Conservation (phyloP, 345 rosid genomes). For the Hibiscus trionum region DNA sequence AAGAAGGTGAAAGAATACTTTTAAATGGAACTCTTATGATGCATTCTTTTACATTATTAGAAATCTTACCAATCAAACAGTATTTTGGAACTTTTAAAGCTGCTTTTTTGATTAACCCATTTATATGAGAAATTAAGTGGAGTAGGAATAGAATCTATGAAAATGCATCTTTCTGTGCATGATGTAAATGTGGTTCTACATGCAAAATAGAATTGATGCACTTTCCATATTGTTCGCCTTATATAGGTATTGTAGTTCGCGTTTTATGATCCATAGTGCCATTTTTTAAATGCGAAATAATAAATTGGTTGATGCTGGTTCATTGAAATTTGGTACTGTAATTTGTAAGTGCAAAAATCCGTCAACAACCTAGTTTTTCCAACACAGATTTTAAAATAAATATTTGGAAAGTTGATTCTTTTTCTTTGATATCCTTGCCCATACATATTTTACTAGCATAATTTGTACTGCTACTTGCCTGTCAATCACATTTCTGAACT, state of each 20-base stretch:
- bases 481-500: not conserved
- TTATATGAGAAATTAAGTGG: not conserved
- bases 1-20: constrained; percentile 40
- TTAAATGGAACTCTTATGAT: not conserved
- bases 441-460: not conserved
- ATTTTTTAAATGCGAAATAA: not conserved
- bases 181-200: not conserved
- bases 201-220: not conserved
- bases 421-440: not conserved
- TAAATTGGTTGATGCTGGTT: not conserved
- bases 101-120: not conserved
- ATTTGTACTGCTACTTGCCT: not conserved
- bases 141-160: not conserved
- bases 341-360: not conserved
- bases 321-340: not conserved
- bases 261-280: not conserved
- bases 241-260: not conserved
- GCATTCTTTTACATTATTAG: not conserved
- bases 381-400: not conserved
- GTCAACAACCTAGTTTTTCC: not conserved
- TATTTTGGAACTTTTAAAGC: not conserved
- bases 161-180: not conserved
- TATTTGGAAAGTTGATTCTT: not conserved
- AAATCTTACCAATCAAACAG: not conserved
- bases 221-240: not conserved